Conservation (phyloP, 306 rosid species). For the Malus fusca region DNA sequence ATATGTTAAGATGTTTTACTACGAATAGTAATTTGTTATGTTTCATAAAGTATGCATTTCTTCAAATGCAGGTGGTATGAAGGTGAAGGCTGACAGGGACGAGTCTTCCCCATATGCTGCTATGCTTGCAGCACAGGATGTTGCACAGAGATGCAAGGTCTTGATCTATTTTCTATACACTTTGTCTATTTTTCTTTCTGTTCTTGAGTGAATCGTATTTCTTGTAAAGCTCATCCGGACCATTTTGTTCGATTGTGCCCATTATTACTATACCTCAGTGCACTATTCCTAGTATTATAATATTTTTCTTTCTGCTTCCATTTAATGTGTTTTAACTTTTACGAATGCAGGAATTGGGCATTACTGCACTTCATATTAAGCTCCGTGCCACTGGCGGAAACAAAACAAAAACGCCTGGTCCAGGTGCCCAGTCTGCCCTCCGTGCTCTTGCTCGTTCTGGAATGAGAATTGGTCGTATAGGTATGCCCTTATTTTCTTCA, state of each 20-base stretch:
- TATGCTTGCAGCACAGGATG: conserved; percentile 93
- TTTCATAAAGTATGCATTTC: not conserved
- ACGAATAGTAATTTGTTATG: not conserved
- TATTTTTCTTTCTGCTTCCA: not conserved
- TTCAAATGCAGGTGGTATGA: conserved; percentile 62
- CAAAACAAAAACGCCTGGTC: conserved; percentile 87
- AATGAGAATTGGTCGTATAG: conserved; percentile 93
- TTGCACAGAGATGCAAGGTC: conserved; percentile 76
- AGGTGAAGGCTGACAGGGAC: conserved; percentile 83
- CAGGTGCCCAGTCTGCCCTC: conserved; percentile 91
- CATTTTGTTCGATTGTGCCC: not conserved
- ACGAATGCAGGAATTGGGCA: conserved; percentile 59
- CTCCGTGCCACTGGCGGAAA: conserved; percentile 90
- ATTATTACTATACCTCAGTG: not conserved
- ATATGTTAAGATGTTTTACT: not conserved
- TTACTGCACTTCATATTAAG: conserved; percentile 78
- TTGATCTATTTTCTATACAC: not conserved
- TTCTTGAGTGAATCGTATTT: not conserved
- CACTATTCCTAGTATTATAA: not conserved
- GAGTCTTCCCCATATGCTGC: conserved; percentile 87
- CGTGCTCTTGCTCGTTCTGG: conserved; percentile 92
- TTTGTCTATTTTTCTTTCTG: not conserved
- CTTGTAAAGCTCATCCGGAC: too few species aligned
- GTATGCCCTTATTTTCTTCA: conserved; percentile 16
- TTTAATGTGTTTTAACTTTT: not conserved